Base-by-base conservation (phyloP, 2,329 filamentous ascomycete species). In the Pestalotiopsis sp. region DNA sequence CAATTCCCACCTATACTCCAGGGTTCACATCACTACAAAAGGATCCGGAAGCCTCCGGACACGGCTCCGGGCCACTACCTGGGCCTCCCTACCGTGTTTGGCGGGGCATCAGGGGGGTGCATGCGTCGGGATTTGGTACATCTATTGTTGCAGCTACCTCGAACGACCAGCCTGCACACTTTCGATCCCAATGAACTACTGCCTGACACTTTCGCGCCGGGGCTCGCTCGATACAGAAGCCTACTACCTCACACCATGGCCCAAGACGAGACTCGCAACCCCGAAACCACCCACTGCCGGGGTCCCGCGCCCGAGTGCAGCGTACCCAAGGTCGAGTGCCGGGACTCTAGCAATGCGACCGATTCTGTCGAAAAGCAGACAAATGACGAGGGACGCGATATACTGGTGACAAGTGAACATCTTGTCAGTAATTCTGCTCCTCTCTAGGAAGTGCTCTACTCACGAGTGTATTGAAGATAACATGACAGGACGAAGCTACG, bases 401-500 rank as follows among this genome's bases (percentile, higher is more conserved):
- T 57, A 17, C 52, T 26, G 52, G n/a, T 10, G 24, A 11, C 52
- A 57, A 26, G n/a, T 57, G 24, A 57, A 57, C 52, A 57, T 57
- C 24, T 57, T 26, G 52, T 57, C n/a, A 20, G 52, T 57, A 26
- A 57, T 6, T 40, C 39, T 40, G 11, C 5, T 20, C n/a, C 24
- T 26, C 52, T 14, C 2, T 4, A 57, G 52, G n/a, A 57, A 40
- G 5, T 40, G 39, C 39, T 57, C 52, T 17, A 14, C n/a, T 57
- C 24, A 57, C 52, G 9, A 57, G 24, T 26, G 39, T 26, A 20
- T 10, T 20, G 52, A 5, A 60, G 57, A 35, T 60, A 13, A 60
- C 57, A 11, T 60, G 57, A 24, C 57, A 60, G 24, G 57, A 60
- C 26, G 57, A 60, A 35, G 57, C 57, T n/a, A 60, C 60, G 11